Conservation (phyloP, 345 rosid species). For the Gossypium thurberi region DNA sequence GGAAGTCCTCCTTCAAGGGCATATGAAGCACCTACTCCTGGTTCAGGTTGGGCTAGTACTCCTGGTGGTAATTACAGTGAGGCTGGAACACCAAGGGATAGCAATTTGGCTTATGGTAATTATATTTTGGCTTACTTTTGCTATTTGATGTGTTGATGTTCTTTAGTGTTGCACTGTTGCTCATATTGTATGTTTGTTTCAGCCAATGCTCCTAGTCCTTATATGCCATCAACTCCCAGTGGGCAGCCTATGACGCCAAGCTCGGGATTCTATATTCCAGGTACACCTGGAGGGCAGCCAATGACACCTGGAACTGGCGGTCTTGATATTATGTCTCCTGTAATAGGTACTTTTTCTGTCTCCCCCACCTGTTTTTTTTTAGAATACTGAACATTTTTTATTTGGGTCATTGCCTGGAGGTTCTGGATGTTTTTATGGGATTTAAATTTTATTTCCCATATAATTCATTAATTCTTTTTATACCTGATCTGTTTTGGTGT, state of each 20-base stretch:
- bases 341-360: conserved; percentile 33
- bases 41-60: conserved; percentile 87
- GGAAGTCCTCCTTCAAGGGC: conserved; percentile 87
- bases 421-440: background rate
- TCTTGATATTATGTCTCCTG: conserved; percentile 90
- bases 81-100: conserved; percentile 89
- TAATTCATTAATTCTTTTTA: background rate
- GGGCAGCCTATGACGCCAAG: conserved; percentile 92
- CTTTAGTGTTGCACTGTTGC: background rate
- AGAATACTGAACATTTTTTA: background rate
- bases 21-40: conserved; percentile 95
- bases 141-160: background rate
- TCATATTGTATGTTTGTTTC: conserved; percentile 22
- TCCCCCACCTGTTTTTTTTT: background rate
- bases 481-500: background rate
- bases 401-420: background rate
- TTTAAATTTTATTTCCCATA: background rate
- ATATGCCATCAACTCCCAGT: conserved; percentile 88
- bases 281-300: conserved; percentile 97
- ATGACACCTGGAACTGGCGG: conserved; percentile 96
- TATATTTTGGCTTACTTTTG: conserved; percentile 13
- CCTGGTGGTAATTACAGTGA: conserved; percentile 89
- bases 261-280: conserved; percentile 71
- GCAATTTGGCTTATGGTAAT: conserved; percentile 61
- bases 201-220: conserved; percentile 94